Percentiles rank a stretch among this genome's conserved stretches.
phyloP scores from a whole-genome alignment of 73 alveolate genomes.

The Stentor coeruleus region DNA sequence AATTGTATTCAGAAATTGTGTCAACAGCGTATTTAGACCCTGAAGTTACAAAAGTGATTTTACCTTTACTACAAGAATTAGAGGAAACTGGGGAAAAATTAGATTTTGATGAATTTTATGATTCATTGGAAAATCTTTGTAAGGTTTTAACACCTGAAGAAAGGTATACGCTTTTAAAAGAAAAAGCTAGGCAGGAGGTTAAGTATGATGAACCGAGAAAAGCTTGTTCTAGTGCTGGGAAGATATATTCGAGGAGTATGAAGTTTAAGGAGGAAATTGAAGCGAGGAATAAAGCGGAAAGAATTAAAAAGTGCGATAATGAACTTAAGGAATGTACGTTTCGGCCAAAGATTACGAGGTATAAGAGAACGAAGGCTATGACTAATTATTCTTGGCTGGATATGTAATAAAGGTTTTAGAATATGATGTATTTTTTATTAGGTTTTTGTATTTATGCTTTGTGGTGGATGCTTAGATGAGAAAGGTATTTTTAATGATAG shows the following conservation, averaged over 20 bases:
- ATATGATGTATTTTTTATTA: too few relatives aligned
- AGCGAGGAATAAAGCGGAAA: background rate
- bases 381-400: background rate
- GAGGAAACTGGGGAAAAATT: conserved; percentile 2
- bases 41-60: background rate
- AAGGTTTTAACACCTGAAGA: background rate
- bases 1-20: background rate
- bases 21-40: background rate
- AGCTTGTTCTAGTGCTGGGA: background rate
- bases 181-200: background rate
- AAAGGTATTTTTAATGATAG: too few relatives aligned
- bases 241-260: background rate
- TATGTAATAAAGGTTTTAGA: too few relatives aligned
- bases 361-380: background rate
- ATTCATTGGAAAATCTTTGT: background rate
- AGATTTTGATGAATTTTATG: conserved; percentile 5
- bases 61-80: conserved; percentile 15
- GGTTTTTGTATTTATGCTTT: too few relatives aligned
- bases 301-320: background rate
- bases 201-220: background rate
- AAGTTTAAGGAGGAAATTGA: background rate
- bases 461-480: too few relatives aligned
- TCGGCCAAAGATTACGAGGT: conserved; percentile 17
- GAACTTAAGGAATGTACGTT: conserved; percentile 20
- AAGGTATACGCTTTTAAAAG: background rate